Percentiles rank a stretch among this genome's conserved stretches.
Evolutionary conservation across 805 yeast genomes (phyloP).

Genomic region (Blastobotrys peoriensis): DNA sequence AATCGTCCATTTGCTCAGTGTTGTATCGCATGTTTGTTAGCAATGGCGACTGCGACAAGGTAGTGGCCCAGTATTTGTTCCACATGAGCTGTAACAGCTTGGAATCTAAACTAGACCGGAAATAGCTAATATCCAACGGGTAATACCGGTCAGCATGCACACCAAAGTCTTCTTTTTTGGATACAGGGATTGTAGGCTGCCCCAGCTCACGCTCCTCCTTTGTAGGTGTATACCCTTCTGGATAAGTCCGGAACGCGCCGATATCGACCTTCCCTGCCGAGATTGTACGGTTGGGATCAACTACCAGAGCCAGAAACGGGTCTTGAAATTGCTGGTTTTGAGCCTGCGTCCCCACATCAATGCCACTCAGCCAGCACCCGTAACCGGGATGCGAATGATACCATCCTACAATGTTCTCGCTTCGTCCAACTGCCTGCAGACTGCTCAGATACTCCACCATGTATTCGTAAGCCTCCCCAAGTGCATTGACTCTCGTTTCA

Average conservation of each 20-base stretch:
- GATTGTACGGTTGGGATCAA: slow-evolving; percentile 71
- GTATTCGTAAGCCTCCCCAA: slow-evolving; percentile 87
- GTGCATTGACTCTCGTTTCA: slow-evolving; percentile 92
- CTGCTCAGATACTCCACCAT: slow-evolving; percentile 78
- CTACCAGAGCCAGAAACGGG: slow-evolving; percentile 82
- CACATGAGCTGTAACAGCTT: slow-evolving; percentile 39
- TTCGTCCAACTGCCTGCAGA: slow-evolving; percentile 43
- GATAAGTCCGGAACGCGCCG: slow-evolving; percentile 80
- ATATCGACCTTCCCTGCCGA: slow-evolving; percentile 65
- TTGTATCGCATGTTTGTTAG: slow-evolving; percentile 24
- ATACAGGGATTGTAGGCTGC: slow-evolving; percentile 36
- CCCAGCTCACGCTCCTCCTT: slow-evolving; percentile 14
- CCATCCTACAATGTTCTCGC: slow-evolving; percentile 90
- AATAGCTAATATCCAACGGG: slow-evolving; percentile 55
- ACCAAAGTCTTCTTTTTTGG: slow-evolving; percentile 61
- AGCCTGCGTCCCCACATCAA: slow-evolving; percentile 84
- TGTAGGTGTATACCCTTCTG: slow-evolving; percentile 31
- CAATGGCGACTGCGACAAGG: slow-evolving; percentile 30
- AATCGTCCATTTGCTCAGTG: slow-evolving; percentile 26
- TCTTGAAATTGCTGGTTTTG: slow-evolving; percentile 86
- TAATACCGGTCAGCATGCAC: slow-evolving; percentile 66
- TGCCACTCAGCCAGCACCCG: slow-evolving; percentile 93
- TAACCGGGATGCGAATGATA: slow-evolving; percentile 96
- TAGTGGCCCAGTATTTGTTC: slow-evolving; percentile 43
- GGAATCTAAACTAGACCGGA: slow-evolving; percentile 47